phyloP scores from a whole-genome alignment of 352 stramenopile species.

The Phytophthora palmivora region DNA sequence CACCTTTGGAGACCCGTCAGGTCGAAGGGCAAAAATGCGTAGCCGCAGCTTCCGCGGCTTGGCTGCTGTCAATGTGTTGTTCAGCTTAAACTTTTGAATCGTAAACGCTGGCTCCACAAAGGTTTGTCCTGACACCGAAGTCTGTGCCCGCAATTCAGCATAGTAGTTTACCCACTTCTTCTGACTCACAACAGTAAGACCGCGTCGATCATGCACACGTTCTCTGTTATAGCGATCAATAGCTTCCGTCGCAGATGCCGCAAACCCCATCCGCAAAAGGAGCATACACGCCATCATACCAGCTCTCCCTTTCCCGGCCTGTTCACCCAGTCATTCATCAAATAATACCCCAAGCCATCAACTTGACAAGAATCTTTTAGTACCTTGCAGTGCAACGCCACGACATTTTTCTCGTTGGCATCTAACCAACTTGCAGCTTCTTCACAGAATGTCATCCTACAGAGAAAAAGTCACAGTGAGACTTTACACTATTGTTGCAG shows the following conservation, averaged over 20 bases:
- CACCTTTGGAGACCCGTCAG: conserved; percentile 35
- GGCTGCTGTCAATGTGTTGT: conserved; percentile 49
- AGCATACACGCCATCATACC: conserved; percentile 86
- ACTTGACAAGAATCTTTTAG: not conserved
- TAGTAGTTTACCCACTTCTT: conserved; percentile 82
- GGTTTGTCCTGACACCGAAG: conserved; percentile 8
- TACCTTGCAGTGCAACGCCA: conserved; percentile 82
- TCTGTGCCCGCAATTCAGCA: conserved; percentile 35
- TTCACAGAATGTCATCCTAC: conserved; percentile 78
- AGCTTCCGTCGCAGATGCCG: conserved; percentile 45
- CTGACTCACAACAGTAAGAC: conserved; percentile 73
- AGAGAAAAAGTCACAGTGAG: not conserved
- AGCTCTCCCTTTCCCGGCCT: conserved; percentile 75
- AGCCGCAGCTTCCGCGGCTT: conserved; percentile 51
- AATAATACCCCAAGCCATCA: not conserved
- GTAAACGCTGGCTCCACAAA: conserved; percentile 36
- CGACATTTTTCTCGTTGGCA: conserved; percentile 47
- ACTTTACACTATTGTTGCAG: not conserved
- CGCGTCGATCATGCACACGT: conserved; percentile 60
- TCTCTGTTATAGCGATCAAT: conserved; percentile 78
- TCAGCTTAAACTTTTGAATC: conserved; percentile 48
- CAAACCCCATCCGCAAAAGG: conserved; percentile 70
- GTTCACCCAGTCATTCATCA: not conserved
- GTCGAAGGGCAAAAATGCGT: conserved; percentile 49
- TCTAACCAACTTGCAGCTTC: conserved; percentile 68